phyloP scores from a whole-genome alignment of 345 rosid genomes.

The Rhodamnia argentea region DNA sequence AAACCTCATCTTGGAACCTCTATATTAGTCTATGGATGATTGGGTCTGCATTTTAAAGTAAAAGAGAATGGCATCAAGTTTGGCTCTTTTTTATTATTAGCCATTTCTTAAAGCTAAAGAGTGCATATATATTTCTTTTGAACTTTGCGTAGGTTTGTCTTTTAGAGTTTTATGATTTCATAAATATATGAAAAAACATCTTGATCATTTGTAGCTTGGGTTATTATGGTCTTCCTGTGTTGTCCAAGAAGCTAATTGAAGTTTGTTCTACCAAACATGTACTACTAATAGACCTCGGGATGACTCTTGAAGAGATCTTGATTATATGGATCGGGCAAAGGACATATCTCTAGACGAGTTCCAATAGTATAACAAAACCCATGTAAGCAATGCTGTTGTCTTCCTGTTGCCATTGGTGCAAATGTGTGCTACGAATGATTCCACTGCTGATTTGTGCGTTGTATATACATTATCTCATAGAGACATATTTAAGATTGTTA shows the following conservation, averaged over 20 bases:
- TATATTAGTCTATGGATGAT: background rate
- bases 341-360: background rate
- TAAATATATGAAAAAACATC: background rate
- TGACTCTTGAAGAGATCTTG: background rate
- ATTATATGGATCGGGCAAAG: background rate
- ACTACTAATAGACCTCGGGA: background rate
- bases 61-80: background rate
- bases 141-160: background rate
- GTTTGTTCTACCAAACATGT: background rate
- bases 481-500: background rate
- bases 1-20: background rate
- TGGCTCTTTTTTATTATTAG: background rate
- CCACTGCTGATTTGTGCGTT: background rate
- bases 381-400: background rate
- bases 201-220: background rate
- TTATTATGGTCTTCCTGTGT: background rate
- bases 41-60: background rate
- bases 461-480: background rate
- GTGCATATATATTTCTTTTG: background rate
- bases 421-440: background rate
- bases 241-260: background rate
- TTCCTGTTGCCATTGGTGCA: background rate
- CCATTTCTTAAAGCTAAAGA: background rate
- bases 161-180: background rate
- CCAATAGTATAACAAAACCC: background rate